Evolutionary conservation across 208 protist species (phyloP), one percentile per base, ranked within the genome.

Genomic region (Leishmania amazonensis): DNA sequence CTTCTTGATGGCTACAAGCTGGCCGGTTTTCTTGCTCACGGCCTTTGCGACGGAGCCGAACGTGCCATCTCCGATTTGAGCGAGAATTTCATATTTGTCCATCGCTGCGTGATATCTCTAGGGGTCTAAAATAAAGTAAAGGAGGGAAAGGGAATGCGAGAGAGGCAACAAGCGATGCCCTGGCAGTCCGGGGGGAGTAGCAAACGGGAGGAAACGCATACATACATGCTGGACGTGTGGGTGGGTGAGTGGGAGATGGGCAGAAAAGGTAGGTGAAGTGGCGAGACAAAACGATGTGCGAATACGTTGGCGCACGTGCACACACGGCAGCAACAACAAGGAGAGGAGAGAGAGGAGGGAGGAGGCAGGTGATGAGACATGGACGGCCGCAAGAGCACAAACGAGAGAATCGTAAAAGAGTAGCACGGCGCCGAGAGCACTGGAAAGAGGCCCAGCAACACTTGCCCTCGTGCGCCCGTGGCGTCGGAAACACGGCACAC

Each of bases 1-100:
- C 81, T 98, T 98, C 86, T 99, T 99, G 51, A 99, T 99, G 31
- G 99, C 99, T 6, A 99, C 98, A 7, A 99, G 79, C 79, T 99
- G 97, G 13, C 93, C 93, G 0, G 89, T 99, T 49, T 96, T 86
- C 45, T 93, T 97, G 85, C 97, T 93, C 15, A 96, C 81, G 38
- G 96, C 98, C 85, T 98, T 98, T 4, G 95, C 85, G 24, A 99
- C 99, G 47, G 92, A 94, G 45, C 99, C 99, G 83, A 99, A 99
- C 17, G 98, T 98, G 45, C 99, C 99, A 90, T 99, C 98, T 31
- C 99, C 99, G 19, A 99, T 88, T 75, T 98, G 88, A 79, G 96
- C 95, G 45, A 98, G 82, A 19, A 98, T 76, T 64, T 99, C 96
- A 87, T 99, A 99, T 53, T 97, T 94, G 13, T 99, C 93, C 98